phyloP scores from a whole-genome alignment of 148 eudicot species.

The Heliamphora exappendiculata region DNA sequence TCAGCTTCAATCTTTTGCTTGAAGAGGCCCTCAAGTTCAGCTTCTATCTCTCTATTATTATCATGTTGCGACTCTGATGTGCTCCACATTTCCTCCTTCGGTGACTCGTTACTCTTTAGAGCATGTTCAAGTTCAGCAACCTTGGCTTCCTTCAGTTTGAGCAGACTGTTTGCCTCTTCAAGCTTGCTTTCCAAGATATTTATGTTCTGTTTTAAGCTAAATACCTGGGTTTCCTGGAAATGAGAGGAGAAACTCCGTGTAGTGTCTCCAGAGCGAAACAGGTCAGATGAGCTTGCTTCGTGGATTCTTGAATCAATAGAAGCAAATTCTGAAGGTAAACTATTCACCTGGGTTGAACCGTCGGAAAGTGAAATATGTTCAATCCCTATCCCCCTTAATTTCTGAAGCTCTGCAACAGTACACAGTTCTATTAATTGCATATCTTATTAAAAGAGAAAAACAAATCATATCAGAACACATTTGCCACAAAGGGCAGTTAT shows the following conservation, averaged over 20 bases:
- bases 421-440: conserved; percentile 3
- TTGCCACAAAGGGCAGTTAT: not conserved
- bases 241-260: not conserved
- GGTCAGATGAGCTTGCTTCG: conserved; percentile 19
- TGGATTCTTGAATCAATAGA: conserved; percentile 16
- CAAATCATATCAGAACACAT: too few relatives aligned
- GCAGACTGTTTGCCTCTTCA: conserved; percentile 35
- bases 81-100: conserved; percentile 10
- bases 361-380: conserved; percentile 31
- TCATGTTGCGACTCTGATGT: conserved; percentile 15
- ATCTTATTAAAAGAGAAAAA: not conserved
- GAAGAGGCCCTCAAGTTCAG: conserved; percentile 47
- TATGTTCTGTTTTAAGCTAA: conserved; percentile 22
- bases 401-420: conserved; percentile 56
- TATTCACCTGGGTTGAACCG: conserved; percentile 19
- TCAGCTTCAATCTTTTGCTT: conserved; percentile 69
- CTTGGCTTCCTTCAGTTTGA: conserved; percentile 33
- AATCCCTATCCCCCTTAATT: conserved; percentile 59
- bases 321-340: conserved; percentile 13
- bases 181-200: conserved; percentile 40
- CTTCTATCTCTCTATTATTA: conserved; percentile 31
- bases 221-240: conserved; percentile 17
- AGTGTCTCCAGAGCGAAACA: conserved; percentile 14
- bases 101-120: conserved; percentile 16
- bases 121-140: conserved; percentile 33